These are phyloP conservation scores for Herpetomonas samuelpessoai DNA, from an alignment of 208 protist genomes.

Conservation along the genomic window DNA sequence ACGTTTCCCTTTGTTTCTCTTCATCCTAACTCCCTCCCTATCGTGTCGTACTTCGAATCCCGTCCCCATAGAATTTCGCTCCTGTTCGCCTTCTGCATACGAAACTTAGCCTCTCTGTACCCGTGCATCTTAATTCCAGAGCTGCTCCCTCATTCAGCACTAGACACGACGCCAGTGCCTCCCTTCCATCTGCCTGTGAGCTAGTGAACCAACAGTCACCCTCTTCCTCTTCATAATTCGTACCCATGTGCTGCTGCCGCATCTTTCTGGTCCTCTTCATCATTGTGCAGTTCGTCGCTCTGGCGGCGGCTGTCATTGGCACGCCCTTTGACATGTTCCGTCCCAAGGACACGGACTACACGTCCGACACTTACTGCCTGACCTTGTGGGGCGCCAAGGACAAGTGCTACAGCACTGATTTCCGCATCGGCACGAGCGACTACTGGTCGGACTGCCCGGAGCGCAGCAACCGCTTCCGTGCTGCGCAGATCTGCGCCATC, in stretches of 20 bases:
- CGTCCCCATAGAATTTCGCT: no score
- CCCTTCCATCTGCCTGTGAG: no score
- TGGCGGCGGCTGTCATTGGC: conserved; percentile 5
- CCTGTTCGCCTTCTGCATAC: background rate
- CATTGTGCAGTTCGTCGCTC: conserved; percentile 14
- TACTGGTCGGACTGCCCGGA: conserved; percentile 7
- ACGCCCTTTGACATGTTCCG: conserved; percentile 16
- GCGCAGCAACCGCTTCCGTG: conserved; percentile 19
- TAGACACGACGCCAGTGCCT: no score
- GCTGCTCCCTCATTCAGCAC: background rate
- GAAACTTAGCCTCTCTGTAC: background rate
- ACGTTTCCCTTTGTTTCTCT: no score
- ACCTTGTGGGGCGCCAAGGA: conserved; percentile 13
- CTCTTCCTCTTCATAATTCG: background rate
- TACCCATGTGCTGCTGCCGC: background rate
- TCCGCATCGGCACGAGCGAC: conserved; percentile 5
- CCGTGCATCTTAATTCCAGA: background rate
- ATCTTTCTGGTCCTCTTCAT: conserved; percentile 9
- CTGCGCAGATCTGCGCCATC: conserved; percentile 22
- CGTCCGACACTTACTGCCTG: conserved; percentile 2
- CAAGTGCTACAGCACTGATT: conserved; percentile 12
- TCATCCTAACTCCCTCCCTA: no score
- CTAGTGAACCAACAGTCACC: background rate
- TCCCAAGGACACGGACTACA: conserved; percentile 1
- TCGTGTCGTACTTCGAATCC: no score